Percentiles rank a stretch among this genome's conserved stretches.
These are phyloP conservation scores for Cichorium intybus DNA, from an alignment of 140 eudicot genomes.

Conservation along the genomic window DNA sequence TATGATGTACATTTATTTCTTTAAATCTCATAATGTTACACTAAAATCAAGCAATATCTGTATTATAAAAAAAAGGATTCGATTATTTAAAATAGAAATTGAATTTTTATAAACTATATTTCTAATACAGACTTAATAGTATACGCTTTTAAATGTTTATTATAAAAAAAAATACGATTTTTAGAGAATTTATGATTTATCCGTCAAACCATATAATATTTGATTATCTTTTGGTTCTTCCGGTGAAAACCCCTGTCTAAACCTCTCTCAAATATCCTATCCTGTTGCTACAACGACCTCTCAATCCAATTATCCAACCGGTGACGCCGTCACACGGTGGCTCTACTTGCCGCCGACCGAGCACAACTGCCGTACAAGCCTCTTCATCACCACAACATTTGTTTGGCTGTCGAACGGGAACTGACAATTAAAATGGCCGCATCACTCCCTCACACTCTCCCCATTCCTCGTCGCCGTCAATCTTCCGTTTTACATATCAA, in stretches of 20 bases:
- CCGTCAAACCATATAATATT: too few relatives aligned
- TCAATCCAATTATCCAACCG: conserved; percentile 16
- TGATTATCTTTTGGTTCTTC: background rate
- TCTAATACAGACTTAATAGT: too few relatives aligned
- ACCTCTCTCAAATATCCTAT: conserved; percentile 20
- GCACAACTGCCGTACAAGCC: background rate
- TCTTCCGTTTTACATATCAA: conserved; percentile 32
- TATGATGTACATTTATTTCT: too few relatives aligned
- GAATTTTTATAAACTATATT: too few relatives aligned
- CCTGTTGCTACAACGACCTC: background rate
- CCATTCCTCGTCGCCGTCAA: conserved; percentile 33
- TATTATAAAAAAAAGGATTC: too few relatives aligned
- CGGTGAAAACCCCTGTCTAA: conserved; percentile 3
- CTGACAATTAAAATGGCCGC: conserved; percentile 25
- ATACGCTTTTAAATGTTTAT: too few relatives aligned
- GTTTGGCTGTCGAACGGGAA: background rate
- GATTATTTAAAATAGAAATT: too few relatives aligned
- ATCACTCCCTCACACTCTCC: conserved; percentile 37
- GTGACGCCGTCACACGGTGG: conserved; percentile 20
- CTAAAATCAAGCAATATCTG: too few relatives aligned
- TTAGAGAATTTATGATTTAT: too few relatives aligned
- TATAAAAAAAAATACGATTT: too few relatives aligned
- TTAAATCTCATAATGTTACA: too few relatives aligned
- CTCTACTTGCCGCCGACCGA: conserved; percentile 17
- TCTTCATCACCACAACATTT: background rate